Base-by-base conservation (phyloP, 75 land plant genomes). In the Adiantum capillusveneris region DNA sequence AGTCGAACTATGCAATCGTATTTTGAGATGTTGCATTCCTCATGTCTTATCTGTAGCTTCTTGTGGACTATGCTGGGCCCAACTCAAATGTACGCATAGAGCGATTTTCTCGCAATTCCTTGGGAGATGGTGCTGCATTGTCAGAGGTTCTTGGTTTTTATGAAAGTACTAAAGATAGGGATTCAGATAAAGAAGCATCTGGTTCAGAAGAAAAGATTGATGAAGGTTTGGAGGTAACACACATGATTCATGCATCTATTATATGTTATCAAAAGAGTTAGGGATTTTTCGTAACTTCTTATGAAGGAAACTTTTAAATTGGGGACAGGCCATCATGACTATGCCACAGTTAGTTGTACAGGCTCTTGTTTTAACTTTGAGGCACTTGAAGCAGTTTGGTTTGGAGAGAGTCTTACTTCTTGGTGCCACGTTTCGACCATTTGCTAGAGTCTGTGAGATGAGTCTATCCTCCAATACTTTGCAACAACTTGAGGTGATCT, bases 291-390 rank as follows among this genome's bases (percentile, higher is more conserved):
- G 25, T 53, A 27, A 16, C 29, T 50, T 46, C 25, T 16, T 60
- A 25, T 37, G 34, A 68, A n/a, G n/a, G n/a, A n/a, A n/a, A n/a
- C n/a, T n/a, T n/a, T n/a, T n/a, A n/a, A n/a, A n/a, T n/a, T 34
- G 3, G 37, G 45, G 59, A 49, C 78, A 93, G 98, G 84, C 75
- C 56, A 70, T 90, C 26, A 75, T 86, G 81, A 57, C 74, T 3
- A 85, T 94, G 96, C 84, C 96, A 61, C 88, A 77, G 31, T 72
- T 94, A 66, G 81, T 79, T 36, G 62, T 86, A 26, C 87, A 81
- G 75, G 98, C 98, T 58, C 62, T 94, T 64, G 96, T 96, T 29
- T 70, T 88, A 31, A 67, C 79, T 25, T 71, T 84, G 44, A 75
- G 83, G 22, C 74, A 94, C 53, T 76, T 94, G 3, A 86, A 76